Evolutionary conservation across 179 eudicot genomes (phyloP).

Genomic region (Drosera spatulata): DNA sequence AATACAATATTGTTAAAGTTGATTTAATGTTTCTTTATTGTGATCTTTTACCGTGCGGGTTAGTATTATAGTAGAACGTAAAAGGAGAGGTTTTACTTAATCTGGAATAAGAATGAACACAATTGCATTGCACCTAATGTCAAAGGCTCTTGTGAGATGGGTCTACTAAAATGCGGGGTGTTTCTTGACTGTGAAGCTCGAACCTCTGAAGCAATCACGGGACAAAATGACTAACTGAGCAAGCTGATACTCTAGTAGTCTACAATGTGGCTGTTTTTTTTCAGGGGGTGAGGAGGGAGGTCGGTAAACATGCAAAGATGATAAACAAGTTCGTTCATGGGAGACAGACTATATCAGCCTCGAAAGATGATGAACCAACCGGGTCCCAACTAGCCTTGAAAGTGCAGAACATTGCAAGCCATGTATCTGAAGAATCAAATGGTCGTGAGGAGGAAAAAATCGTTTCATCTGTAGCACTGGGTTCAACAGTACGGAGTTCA

Average conservation of each 20-base stretch:
- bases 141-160: too few species aligned
- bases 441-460: conserved; percentile 6
- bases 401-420: conserved; percentile 11
- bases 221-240: too few species aligned
- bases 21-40: too few species aligned
- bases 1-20: too few species aligned
- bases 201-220: too few species aligned
- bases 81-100: too few species aligned
- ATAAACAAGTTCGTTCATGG: conserved; percentile 36
- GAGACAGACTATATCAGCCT: conserved; percentile 14
- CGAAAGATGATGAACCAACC: conserved; percentile 8
- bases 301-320: conserved; percentile 74
- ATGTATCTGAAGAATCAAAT: conserved; percentile 17
- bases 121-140: too few species aligned
- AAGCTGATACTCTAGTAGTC: neutral
- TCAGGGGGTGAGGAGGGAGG: conserved; percentile 93
- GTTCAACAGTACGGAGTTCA: conserved; percentile 8
- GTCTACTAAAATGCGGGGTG: too few species aligned
- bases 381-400: conserved; percentile 16
- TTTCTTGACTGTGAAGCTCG: too few species aligned
- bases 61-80: too few species aligned
- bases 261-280: neutral
- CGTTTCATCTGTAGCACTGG: conserved; percentile 15
- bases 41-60: too few species aligned
- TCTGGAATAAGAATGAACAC: too few species aligned